Conservation (phyloP, 768 basidiomycete genomes). For the Sporobolomyces pararoseus region DNA sequence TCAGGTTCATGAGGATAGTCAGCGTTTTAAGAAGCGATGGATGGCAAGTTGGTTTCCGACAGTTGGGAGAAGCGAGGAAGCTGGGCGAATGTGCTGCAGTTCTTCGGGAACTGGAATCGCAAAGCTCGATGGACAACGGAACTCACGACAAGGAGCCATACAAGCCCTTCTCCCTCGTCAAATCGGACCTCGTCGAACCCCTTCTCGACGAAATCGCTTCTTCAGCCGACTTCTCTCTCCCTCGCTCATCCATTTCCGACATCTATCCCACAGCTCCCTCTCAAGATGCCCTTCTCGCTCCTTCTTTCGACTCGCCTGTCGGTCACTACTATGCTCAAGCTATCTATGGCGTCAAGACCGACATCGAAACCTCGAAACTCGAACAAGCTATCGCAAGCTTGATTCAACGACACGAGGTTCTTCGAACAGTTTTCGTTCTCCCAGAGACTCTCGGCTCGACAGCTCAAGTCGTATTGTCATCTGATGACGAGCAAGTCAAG, state of each 20-base stretch:
- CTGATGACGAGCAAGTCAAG: slow-evolving; percentile 27
- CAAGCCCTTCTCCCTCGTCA: slow-evolving; percentile 27
- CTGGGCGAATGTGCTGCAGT: slow-evolving; percentile 23
- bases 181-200: neutral
- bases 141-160: neutral
- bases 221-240: neutral
- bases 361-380: slow-evolving; percentile 12
- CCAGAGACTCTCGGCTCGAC: slow-evolving; percentile 8
- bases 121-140: neutral
- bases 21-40: slow-evolving; percentile 1
- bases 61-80: slow-evolving; percentile 25
- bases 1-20: slow-evolving; percentile 39
- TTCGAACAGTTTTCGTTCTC: slow-evolving; percentile 31
- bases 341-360: slow-evolving; percentile 18
- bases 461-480: slow-evolving; percentile 16
- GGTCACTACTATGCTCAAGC: slow-evolving; percentile 42
- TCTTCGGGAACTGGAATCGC: neutral
- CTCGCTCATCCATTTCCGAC: slow-evolving; percentile 13
- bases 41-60: slow-evolving; percentile 12
- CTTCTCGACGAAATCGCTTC: slow-evolving; percentile 22
- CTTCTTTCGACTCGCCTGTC: slow-evolving; percentile 28
- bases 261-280: slow-evolving; percentile 35
- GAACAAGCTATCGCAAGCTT: slow-evolving; percentile 5
- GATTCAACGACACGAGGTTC: slow-evolving; percentile 25
- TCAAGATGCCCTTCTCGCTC: slow-evolving; percentile 38